Percentiles rank a stretch among this genome's conserved stretches.
These are phyloP conservation scores for Epichloe amarillans DNA, from an alignment of 2,329 filamentous ascomycete species.

Conservation along the genomic window DNA sequence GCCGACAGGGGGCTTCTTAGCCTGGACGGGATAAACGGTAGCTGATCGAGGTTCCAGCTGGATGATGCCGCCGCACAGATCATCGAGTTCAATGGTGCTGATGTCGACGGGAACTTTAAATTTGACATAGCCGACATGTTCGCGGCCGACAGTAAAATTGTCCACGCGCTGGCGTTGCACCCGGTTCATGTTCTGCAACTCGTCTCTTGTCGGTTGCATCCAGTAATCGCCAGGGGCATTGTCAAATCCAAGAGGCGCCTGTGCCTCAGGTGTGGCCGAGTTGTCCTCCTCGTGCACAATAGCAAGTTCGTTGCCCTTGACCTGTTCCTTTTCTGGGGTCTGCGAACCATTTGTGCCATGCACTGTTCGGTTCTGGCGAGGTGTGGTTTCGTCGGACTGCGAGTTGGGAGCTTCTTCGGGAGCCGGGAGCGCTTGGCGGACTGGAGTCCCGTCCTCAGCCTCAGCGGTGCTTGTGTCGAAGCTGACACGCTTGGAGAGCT, in stretches of 20 bases:
- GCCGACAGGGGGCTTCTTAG: conserved; percentile 70
- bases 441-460: conserved; percentile 20
- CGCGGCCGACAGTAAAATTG: conserved; percentile 69
- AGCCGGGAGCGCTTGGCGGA: conserved; percentile 22
- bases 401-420: conserved; percentile 18
- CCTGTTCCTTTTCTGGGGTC: conserved; percentile 55
- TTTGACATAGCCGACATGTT: conserved; percentile 65
- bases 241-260: conserved; percentile 18
- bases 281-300: conserved; percentile 61
- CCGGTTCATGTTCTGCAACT: conserved; percentile 67
- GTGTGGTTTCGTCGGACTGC: conserved; percentile 22
- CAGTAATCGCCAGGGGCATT: conserved; percentile 65
- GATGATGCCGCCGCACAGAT: conserved; percentile 67
- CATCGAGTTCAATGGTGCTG: conserved; percentile 62
- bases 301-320: conserved; percentile 62
- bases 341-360: conserved; percentile 19
- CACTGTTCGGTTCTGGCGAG: conserved; percentile 41
- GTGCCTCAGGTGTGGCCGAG: conserved; percentile 16
- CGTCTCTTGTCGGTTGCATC: conserved; percentile 64
- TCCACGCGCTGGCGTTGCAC: conserved; percentile 62
- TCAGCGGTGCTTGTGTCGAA: conserved; percentile 57
- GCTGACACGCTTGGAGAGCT: conserved; percentile 75
- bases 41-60: conserved; percentile 63
- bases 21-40: conserved; percentile 70
- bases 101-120: conserved; percentile 79